Percentiles rank a stretch among this genome's conserved stretches.
phyloP scores from a whole-genome alignment of 2,329 filamentous ascomycete species.

The Arthrobotrys musiformis region DNA sequence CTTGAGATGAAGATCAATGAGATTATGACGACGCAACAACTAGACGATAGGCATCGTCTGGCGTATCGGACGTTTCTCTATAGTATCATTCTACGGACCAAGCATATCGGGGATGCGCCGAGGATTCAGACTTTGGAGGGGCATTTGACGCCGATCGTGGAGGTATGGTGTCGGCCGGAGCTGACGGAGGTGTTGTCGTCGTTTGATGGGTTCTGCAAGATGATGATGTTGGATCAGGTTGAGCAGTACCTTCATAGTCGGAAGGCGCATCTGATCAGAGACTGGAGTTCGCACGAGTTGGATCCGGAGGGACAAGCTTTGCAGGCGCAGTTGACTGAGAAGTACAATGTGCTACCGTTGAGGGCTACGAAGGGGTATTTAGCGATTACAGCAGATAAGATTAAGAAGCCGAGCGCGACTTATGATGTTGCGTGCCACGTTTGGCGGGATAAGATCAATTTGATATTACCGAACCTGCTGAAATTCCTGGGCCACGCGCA shows the following conservation, averaged over 20 bases:
- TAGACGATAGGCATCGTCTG: slow-evolving; percentile 84
- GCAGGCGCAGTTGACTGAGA: slow-evolving; percentile 80
- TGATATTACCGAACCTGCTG: slow-evolving; percentile 85
- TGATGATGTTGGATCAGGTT: slow-evolving; percentile 82
- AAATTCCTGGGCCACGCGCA: slow-evolving; percentile 89
- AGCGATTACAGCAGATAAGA: slow-evolving; percentile 89
- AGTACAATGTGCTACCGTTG: slow-evolving; percentile 80
- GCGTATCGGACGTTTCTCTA: slow-evolving; percentile 92
- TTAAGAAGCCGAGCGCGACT: slow-evolving; percentile 77
- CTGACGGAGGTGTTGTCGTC: slow-evolving; percentile 76
- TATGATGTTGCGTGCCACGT: slow-evolving; percentile 80
- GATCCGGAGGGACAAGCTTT: slow-evolving; percentile 82
- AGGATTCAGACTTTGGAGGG: slow-evolving; percentile 77
- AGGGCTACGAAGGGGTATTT: slow-evolving; percentile 90
- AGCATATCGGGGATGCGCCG: slow-evolving; percentile 75
- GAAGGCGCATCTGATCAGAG: slow-evolving; percentile 77
- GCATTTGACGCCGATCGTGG: slow-evolving; percentile 84
- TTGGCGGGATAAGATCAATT: slow-evolving; percentile 85
- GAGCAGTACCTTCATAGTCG: slow-evolving; percentile 80
- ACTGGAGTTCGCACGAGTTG: slow-evolving; percentile 83
- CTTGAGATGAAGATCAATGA: slow-evolving; percentile 85
- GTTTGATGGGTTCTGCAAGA: slow-evolving; percentile 80
- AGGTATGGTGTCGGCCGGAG: slow-evolving; percentile 79
- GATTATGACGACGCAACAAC: slow-evolving; percentile 75
- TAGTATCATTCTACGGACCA: slow-evolving; percentile 89